Evolutionary conservation across 1,284 basidiomycete genomes (phyloP).

Genomic region (Pseudozyma pruni): DNA sequence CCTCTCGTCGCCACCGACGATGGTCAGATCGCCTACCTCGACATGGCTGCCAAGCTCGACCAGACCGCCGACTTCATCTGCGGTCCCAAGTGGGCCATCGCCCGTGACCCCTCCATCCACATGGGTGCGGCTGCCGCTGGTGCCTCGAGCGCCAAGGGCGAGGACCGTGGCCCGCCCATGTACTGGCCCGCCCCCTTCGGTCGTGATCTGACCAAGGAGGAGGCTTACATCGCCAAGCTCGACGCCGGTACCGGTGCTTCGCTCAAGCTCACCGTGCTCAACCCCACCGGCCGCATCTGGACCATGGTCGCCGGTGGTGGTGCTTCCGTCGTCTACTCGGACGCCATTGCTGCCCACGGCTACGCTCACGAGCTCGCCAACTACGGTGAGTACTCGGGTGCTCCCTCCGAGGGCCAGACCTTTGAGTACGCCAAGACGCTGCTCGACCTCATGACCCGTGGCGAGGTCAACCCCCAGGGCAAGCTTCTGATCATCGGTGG

Average conservation of each 20-base stretch:
- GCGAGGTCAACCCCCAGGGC: slow-evolving; percentile 71
- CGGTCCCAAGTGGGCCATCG: slow-evolving; percentile 98
- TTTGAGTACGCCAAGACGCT: slow-evolving; percentile 99
- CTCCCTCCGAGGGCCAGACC: slow-evolving; percentile 96
- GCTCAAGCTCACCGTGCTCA: slow-evolving; percentile 96
- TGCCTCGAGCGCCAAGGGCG: slow-evolving; percentile 65
- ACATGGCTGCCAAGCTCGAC: slow-evolving; percentile 99
- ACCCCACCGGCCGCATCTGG: slow-evolving; percentile 94
- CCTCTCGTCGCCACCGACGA: slow-evolving; percentile 93
- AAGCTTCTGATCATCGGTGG: slow-evolving; percentile 99
- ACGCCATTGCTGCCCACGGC: slow-evolving; percentile 95
- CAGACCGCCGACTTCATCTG: slow-evolving; percentile 96
- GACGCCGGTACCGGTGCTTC: slow-evolving; percentile 97
- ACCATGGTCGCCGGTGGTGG: slow-evolving; percentile 96
- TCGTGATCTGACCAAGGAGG: slow-evolving; percentile 96
- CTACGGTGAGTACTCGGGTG: slow-evolving; percentile 99
- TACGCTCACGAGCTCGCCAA: slow-evolving; percentile 98
- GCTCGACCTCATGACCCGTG: slow-evolving; percentile 93
- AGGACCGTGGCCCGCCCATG: slow-evolving; percentile 86
- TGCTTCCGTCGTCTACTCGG: slow-evolving; percentile 81
- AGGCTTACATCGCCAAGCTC: slow-evolving; percentile 98
- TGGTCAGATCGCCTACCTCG: slow-evolving; percentile 90
- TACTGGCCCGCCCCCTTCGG: slow-evolving; percentile 97
- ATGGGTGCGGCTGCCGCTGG: slow-evolving; percentile 71
- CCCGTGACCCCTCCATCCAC: slow-evolving; percentile 85